These are phyloP conservation scores for Cordyceps tenuipes DNA, from an alignment of 2,329 filamentous ascomycete species.

Conservation along the genomic window DNA sequence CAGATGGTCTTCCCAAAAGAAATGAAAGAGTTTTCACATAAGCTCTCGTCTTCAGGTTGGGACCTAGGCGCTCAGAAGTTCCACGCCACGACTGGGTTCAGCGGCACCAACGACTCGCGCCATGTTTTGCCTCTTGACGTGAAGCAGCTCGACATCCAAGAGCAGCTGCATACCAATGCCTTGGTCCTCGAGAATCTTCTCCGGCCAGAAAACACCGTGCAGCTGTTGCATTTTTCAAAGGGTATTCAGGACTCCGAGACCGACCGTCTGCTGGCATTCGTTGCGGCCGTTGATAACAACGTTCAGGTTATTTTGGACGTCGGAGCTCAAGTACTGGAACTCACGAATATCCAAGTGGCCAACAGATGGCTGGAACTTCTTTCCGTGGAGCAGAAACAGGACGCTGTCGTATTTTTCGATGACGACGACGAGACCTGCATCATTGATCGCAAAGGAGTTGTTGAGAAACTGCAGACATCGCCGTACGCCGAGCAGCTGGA, in stretches of 20 bases:
- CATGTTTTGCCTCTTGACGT: slow-evolving; percentile 49
- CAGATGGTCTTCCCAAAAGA: slow-evolving; percentile 52
- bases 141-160: slow-evolving; percentile 11
- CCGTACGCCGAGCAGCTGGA: slow-evolving; percentile 49
- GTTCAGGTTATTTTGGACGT: slow-evolving; percentile 60
- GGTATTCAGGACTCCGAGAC: slow-evolving; percentile 16
- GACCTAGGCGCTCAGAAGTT: slow-evolving; percentile 45
- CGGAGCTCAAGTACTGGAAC: slow-evolving; percentile 60
- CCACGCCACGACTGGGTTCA: slow-evolving; percentile 55
- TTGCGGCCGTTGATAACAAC: slow-evolving; percentile 12
- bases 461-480: slow-evolving; percentile 48
- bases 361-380: slow-evolving; percentile 38
- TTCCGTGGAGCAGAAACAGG: not conserved
- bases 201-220: slow-evolving; percentile 39
- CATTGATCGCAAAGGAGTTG: slow-evolving; percentile 36
- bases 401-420: slow-evolving; percentile 48
- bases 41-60: slow-evolving; percentile 60
- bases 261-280: slow-evolving; percentile 32
- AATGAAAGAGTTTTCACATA: slow-evolving; percentile 54
- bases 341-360: slow-evolving; percentile 48
- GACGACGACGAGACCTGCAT: slow-evolving; percentile 47
- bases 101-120: slow-evolving; percentile 58
- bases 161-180: slow-evolving; percentile 59
- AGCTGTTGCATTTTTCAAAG: not conserved
- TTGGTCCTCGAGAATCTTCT: slow-evolving; percentile 54